These are phyloP conservation scores for Anthracocystis walkeri DNA, from an alignment of 1,284 basidiomycete genomes.

Conservation along the genomic window DNA sequence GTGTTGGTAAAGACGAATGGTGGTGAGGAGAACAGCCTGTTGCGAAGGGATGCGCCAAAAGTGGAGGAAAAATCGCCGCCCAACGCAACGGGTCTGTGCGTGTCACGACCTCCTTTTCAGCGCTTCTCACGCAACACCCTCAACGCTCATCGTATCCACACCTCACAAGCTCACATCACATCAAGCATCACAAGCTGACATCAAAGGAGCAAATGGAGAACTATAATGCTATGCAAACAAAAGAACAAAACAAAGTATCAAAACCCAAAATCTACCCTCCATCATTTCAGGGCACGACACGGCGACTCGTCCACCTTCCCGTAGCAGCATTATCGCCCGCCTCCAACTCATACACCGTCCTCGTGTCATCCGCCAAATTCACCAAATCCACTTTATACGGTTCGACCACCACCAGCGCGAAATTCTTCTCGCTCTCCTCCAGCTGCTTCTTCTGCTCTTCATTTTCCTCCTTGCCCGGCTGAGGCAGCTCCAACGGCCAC, in stretches of 20 bases:
- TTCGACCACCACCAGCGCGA: slow-evolving; percentile 68
- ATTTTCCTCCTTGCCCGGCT: slow-evolving; percentile 62
- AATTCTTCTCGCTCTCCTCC: slow-evolving; percentile 61
- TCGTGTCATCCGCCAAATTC: slow-evolving; percentile 59
- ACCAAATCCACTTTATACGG: slow-evolving; percentile 68
- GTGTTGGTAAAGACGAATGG: too few relatives aligned
- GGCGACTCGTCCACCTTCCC: slow-evolving; percentile 58
- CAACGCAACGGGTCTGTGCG: too few relatives aligned
- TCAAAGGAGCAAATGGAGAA: background rate
- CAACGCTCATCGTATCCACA: too few relatives aligned
- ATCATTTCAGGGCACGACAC: slow-evolving; percentile 64
- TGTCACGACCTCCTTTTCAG: too few relatives aligned
- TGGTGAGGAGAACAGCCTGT: too few relatives aligned
- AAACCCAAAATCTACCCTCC: background rate
- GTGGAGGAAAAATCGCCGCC: too few relatives aligned
- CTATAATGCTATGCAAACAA: slow-evolving; percentile 1
- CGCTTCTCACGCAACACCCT: too few relatives aligned
- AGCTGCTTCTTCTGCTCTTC: slow-evolving; percentile 61
- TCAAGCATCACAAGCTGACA: background rate
- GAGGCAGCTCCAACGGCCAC: slow-evolving; percentile 61
- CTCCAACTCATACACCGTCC: slow-evolving; percentile 58
- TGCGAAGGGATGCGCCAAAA: too few relatives aligned
- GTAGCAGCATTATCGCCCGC: slow-evolving; percentile 34
- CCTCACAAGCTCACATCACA: background rate
- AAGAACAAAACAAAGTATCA: background rate